Percentiles rank a stretch among this genome's conserved stretches.
Evolutionary conservation across 345 rosid species (phyloP).

Genomic region (Erucastrum elatum): DNA sequence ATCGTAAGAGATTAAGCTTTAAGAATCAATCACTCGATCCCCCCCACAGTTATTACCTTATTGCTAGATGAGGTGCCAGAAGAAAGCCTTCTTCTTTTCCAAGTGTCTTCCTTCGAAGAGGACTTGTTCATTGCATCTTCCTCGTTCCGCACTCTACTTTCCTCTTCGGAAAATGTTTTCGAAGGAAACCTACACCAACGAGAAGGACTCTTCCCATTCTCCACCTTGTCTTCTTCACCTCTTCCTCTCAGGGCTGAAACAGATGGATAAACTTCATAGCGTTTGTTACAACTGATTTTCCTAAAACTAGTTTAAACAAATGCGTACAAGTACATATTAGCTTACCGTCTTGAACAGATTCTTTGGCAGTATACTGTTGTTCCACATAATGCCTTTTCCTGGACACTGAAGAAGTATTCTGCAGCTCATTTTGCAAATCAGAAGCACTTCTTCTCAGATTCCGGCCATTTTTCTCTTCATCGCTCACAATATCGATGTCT

Average conservation of each 20-base stretch:
- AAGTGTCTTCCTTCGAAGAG: constrained; percentile 47
- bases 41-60: constrained; percentile 44
- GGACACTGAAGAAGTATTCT: constrained; percentile 39
- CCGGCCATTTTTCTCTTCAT: constrained; percentile 54
- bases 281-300: not conserved
- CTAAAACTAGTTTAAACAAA: not conserved
- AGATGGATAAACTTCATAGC: constrained; percentile 19
- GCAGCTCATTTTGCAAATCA: constrained; percentile 44
- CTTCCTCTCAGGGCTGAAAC: constrained; percentile 35
- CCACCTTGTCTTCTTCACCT: constrained; percentile 42
- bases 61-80: constrained; percentile 43
- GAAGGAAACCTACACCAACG: constrained; percentile 44
- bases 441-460: constrained; percentile 19
- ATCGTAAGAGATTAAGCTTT: not conserved
- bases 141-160: constrained; percentile 40
- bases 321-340: not conserved
- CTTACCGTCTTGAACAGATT: constrained; percentile 46
- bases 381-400: constrained; percentile 48
- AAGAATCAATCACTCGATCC: not conserved
- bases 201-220: constrained; percentile 37
- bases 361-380: constrained; percentile 41
- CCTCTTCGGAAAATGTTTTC: constrained; percentile 46
- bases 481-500: constrained; percentile 60
- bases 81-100: constrained; percentile 53
- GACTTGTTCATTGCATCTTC: constrained; percentile 38